phyloP scores from a whole-genome alignment of 106 monocot species.

The Platanthera guangdongensis region DNA sequence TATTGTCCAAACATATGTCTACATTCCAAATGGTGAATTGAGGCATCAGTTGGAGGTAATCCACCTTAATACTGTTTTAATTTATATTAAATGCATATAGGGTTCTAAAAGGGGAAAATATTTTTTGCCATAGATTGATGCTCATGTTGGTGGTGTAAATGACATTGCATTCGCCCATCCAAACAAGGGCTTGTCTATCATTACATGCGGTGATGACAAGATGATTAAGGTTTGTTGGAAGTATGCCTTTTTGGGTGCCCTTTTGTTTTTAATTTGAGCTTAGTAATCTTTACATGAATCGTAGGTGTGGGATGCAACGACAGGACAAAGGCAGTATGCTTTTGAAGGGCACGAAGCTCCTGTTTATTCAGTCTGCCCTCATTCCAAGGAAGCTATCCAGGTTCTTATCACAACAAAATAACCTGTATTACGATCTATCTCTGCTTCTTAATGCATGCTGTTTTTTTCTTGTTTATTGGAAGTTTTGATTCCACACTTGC shows the following conservation, averaged over 20 bases:
- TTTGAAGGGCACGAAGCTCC: slow-evolving; percentile 45
- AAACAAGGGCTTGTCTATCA: slow-evolving; percentile 69
- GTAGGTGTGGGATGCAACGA: slow-evolving; percentile 63
- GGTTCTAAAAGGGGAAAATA: not conserved
- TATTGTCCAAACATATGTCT: slow-evolving; percentile 82
- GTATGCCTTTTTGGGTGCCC: not conserved
- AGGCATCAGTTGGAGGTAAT: slow-evolving; percentile 71
- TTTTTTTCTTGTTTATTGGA: not conserved
- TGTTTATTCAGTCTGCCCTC: slow-evolving; percentile 49
- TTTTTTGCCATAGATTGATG: slow-evolving; percentile 58
- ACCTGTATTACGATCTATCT: not conserved
- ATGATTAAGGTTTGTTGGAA: slow-evolving; percentile 49
- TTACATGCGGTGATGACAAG: slow-evolving; percentile 78
- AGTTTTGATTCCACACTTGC: not conserved
- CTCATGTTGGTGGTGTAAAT: slow-evolving; percentile 92
- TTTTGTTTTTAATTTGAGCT: slow-evolving; percentile 15
- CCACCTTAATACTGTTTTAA: not conserved
- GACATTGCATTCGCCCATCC: slow-evolving; percentile 96
- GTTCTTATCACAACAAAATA: slow-evolving; percentile 16
- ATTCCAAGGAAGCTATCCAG: slow-evolving; percentile 65
- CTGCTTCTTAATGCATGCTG: not conserved
- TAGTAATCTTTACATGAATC: slow-evolving; percentile 2
- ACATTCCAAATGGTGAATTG: slow-evolving; percentile 74
- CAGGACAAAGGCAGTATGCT: slow-evolving; percentile 33
- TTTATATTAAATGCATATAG: not conserved